These are phyloP conservation scores for Thielaviopsis euricoi DNA, from an alignment of 2,329 filamentous ascomycete genomes.

Conservation along the genomic window DNA sequence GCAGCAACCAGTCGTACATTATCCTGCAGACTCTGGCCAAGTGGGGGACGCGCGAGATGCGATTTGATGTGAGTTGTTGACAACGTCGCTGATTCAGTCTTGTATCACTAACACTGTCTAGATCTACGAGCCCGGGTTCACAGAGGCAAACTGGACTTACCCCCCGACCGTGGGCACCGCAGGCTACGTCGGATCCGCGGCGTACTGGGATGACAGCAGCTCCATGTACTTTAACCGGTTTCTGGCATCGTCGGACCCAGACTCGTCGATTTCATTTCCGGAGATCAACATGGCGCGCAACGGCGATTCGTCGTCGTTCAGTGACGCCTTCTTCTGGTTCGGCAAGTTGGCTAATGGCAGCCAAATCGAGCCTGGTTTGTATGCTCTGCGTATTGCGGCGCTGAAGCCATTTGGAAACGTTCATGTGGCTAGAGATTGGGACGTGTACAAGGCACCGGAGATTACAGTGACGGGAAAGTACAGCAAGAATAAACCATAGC, in stretches of 20 bases:
- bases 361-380: constrained; percentile 16
- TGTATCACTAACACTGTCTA: neutral
- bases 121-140: constrained; percentile 22
- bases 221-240: constrained; percentile 1
- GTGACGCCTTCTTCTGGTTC: constrained; percentile 15
- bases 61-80: constrained; percentile 12
- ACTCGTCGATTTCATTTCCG: constrained; percentile 5
- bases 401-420: constrained; percentile 17
- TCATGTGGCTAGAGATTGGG: constrained; percentile 14
- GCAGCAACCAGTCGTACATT: constrained; percentile 4
- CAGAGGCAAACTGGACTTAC: constrained; percentile 25
- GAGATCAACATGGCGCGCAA: constrained; percentile 15
- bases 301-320: constrained; percentile 21
- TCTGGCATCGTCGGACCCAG: neutral
- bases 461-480: constrained; percentile 5
- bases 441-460: constrained; percentile 16
- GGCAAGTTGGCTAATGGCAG: constrained; percentile 17
- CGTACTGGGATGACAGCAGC: constrained; percentile 11
- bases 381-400: constrained; percentile 16
- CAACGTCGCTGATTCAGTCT: no score
- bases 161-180: constrained; percentile 23
- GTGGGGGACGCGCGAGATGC: constrained; percentile 11
- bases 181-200: constrained; percentile 26
- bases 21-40: constrained; percentile 6
- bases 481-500: neutral